These are phyloP conservation scores for Cladophialophora psammophila DNA, from an alignment of 2,329 filamentous ascomycete species.

Conservation along the genomic window DNA sequence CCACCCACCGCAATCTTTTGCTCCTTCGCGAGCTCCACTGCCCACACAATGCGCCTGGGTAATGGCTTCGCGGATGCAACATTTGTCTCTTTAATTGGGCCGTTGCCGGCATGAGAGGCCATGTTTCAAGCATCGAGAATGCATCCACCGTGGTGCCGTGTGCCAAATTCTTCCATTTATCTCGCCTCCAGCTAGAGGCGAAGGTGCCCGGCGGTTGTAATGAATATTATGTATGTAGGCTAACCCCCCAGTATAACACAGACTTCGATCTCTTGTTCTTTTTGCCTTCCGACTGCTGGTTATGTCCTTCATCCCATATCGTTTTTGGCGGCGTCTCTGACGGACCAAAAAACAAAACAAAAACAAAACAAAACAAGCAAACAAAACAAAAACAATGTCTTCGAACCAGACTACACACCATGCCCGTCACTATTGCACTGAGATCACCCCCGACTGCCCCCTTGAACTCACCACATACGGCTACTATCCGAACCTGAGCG, in stretches of 20 bases:
- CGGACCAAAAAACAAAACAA: not conserved
- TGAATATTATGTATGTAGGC: not conserved
- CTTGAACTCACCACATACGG: constrained; percentile 59
- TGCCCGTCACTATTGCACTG: constrained; percentile 42
- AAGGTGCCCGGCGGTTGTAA: not conserved
- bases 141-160: no score
- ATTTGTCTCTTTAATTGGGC: constrained; percentile 42
- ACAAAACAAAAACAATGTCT: constrained; percentile 12
- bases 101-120: not conserved
- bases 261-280: constrained; percentile 55
- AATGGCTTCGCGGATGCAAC: constrained; percentile 55
- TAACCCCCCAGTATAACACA: not conserved
- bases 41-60: not conserved
- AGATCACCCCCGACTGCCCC: constrained; percentile 51
- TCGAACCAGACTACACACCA: constrained; percentile 23
- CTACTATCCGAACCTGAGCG: constrained; percentile 61
- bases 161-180: not conserved
- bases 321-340: not conserved
- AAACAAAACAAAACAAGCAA: not conserved
- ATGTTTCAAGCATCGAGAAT: not conserved
- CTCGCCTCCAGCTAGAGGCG: not conserved
- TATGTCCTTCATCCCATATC: constrained; percentile 48
- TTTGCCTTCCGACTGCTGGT: constrained; percentile 66
- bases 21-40: constrained; percentile 21
- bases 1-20: constrained; percentile 8